phyloP scores from a whole-genome alignment of 352 stramenopile genomes.

The Globisporangium nagaii region DNA sequence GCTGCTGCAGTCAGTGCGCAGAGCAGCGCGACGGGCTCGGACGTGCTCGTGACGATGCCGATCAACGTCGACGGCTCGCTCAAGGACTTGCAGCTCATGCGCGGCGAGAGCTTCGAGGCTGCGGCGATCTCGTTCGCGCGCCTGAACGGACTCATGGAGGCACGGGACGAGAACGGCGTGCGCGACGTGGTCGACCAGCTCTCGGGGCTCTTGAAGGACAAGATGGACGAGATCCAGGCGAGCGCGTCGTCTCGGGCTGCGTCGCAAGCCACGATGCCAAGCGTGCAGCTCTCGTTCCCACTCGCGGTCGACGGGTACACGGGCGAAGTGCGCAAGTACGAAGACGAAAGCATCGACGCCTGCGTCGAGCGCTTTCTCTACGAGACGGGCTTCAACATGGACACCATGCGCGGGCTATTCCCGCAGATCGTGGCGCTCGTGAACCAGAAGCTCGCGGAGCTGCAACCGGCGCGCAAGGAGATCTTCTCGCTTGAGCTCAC shows the following conservation, averaged over 20 bases:
- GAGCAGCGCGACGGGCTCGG: slow-evolving; percentile 14
- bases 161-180: slow-evolving; percentile 40
- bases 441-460: slow-evolving; percentile 48
- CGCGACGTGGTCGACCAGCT: slow-evolving; percentile 60
- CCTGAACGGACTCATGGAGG: slow-evolving; percentile 46
- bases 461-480: slow-evolving; percentile 48
- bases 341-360: slow-evolving; percentile 45
- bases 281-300: slow-evolving; percentile 55
- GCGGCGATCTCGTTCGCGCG: slow-evolving; percentile 56
- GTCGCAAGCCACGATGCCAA: slow-evolving; percentile 14
- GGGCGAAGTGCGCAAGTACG: slow-evolving; percentile 52
- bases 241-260: background rate
- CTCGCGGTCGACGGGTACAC: slow-evolving; percentile 47
- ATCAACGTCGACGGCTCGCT: slow-evolving; percentile 56
- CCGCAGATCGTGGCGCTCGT: slow-evolving; percentile 54
- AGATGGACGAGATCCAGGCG: slow-evolving; percentile 47
- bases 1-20: slow-evolving; percentile 9
- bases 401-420: slow-evolving; percentile 59
- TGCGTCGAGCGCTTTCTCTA: slow-evolving; percentile 70
- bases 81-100: slow-evolving; percentile 59
- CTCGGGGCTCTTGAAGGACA: slow-evolving; percentile 57
- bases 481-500: slow-evolving; percentile 53
- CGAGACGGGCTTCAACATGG: slow-evolving; percentile 42
- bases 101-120: slow-evolving; percentile 60
- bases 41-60: slow-evolving; percentile 68